Conservation (phyloP, 2,329 filamentous ascomycete genomes). For the Fusarium begoniae region DNA sequence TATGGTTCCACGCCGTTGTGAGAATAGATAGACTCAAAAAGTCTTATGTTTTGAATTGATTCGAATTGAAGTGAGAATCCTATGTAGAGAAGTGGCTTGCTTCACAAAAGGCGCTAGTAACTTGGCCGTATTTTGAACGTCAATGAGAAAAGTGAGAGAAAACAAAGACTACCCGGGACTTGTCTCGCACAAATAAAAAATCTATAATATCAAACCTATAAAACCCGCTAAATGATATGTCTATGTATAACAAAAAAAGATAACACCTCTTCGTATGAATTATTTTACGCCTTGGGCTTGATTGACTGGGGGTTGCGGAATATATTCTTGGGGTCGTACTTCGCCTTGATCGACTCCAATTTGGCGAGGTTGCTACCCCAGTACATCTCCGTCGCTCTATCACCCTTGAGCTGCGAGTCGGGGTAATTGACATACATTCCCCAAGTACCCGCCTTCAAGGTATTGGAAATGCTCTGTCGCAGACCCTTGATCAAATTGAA, state of each 20-base stretch:
- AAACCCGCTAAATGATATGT: neutral
- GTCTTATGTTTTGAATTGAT: too few species aligned
- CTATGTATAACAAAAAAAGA: rapidly evolving
- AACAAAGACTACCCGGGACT: neutral
- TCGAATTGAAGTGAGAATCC: rapidly evolving
- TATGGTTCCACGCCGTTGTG: rapidly evolving
- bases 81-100: rapidly evolving
- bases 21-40: rapidly evolving
- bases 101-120: rapidly evolving
- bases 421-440: conserved; percentile 56
- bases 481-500: conserved; percentile 48
- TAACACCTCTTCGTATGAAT: too few species aligned
- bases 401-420: conserved; percentile 49
- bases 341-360: conserved; percentile 49
- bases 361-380: conserved; percentile 49
- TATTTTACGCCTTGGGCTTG: conserved; percentile 13
- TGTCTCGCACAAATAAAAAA: neutral
- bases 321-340: conserved; percentile 49
- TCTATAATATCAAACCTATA: neutral
- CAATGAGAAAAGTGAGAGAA: rapidly evolving
- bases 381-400: conserved; percentile 48
- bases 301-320: conserved; percentile 52
- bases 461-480: conserved; percentile 45
- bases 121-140: rapidly evolving
- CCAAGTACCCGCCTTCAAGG: conserved; percentile 42